Conservation (phyloP, 345 rosid genomes). For the Hevea brasiliensis region DNA sequence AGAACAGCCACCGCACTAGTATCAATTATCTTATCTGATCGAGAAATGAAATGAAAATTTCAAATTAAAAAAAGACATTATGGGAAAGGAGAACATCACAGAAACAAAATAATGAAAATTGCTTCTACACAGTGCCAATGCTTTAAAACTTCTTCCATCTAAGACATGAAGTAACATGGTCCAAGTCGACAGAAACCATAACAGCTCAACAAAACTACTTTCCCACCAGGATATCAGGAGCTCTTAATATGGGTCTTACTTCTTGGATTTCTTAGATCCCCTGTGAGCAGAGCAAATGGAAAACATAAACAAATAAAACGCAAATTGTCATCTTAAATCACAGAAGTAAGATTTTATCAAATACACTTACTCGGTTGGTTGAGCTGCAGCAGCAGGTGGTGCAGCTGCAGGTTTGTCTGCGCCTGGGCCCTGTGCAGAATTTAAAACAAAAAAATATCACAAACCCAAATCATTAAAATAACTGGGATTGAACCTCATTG, state of each 20-base stretch:
- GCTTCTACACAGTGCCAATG: not conserved
- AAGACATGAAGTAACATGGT: slow-evolving; percentile 6
- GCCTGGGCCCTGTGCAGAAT: slow-evolving; percentile 24
- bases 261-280: slow-evolving; percentile 26
- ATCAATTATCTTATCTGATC: not conserved
- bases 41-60: not conserved
- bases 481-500: not conserved
- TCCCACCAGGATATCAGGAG: not conserved
- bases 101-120: not conserved
- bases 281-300: not conserved
- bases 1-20: not conserved
- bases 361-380: slow-evolving; percentile 1
- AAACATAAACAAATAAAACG: not conserved
- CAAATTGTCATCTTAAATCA: not conserved
- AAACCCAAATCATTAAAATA: not conserved
- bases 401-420: slow-evolving; percentile 23
- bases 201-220: slow-evolving; percentile 13
- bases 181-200: slow-evolving; percentile 1
- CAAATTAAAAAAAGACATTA: not conserved
- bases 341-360: not conserved
- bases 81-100: not conserved
- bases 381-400: slow-evolving; percentile 18
- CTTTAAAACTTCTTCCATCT: not conserved
- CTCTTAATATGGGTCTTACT: slow-evolving; percentile 6
- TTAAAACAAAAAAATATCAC: not conserved